phyloP scores from a whole-genome alignment of 2,329 filamentous ascomycete genomes.

The Colletotrichum nymphaeae region DNA sequence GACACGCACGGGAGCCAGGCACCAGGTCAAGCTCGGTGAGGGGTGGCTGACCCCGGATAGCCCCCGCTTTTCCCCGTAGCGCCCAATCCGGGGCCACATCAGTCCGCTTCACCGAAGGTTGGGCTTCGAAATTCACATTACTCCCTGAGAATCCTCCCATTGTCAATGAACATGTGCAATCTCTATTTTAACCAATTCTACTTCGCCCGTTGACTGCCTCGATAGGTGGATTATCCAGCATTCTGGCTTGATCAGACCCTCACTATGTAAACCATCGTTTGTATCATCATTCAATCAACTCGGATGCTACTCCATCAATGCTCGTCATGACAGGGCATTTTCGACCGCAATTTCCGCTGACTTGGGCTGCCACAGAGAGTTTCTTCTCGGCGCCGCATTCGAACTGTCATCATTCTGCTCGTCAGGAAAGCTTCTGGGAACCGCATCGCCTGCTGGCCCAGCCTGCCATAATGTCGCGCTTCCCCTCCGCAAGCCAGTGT shows the following conservation, averaged over 20 bases:
- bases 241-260: background rate
- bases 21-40: background rate
- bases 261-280: slow-evolving; percentile 4
- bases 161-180: background rate
- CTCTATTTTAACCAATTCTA: background rate
- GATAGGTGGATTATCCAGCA: background rate
- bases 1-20: background rate
- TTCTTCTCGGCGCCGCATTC: background rate
- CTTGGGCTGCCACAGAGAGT: slow-evolving; percentile 27
- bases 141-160: background rate
- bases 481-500: slow-evolving; percentile 9
- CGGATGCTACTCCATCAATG: too few relatives aligned
- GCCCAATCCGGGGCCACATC: background rate
- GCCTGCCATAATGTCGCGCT: slow-evolving; percentile 27
- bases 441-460: background rate
- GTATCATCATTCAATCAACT: background rate
- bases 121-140: too few relatives aligned
- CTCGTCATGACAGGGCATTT: slow-evolving; percentile 9
- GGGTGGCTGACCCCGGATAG: background rate
- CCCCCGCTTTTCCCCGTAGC: background rate
- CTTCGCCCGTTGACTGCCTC: background rate
- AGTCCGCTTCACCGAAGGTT: background rate
- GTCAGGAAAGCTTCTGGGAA: slow-evolving; percentile 20
- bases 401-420: background rate
- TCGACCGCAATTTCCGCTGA: background rate